Evolutionary conservation across 2,329 filamentous ascomycete species (phyloP).

Genomic region (Remersonia thermophila): DNA sequence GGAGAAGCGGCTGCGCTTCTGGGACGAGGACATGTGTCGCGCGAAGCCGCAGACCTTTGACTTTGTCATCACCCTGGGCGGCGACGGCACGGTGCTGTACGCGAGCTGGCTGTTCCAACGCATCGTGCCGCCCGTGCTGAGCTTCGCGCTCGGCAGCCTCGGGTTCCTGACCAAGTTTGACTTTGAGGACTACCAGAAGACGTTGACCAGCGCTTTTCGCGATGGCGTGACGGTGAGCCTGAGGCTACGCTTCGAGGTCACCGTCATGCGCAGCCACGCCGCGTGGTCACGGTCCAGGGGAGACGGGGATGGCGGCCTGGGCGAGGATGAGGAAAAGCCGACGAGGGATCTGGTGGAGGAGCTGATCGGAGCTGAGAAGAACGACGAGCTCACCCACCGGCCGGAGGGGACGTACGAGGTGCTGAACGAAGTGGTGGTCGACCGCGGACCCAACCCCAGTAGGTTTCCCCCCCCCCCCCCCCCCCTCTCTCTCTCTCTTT

Average conservation of each 20-base stretch:
- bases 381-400: constrained; percentile 71
- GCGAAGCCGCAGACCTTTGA: constrained; percentile 78
- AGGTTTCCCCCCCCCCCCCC: too few relatives aligned
- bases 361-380: constrained; percentile 72
- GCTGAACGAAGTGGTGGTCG: constrained; percentile 92
- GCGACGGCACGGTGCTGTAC: constrained; percentile 94
- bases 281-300: constrained; percentile 22
- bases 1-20: constrained; percentile 56
- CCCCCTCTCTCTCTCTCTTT: background rate
- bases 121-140: constrained; percentile 84
- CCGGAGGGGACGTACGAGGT: constrained; percentile 82
- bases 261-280: constrained; percentile 69
- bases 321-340: constrained; percentile 26
- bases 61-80: constrained; percentile 82
- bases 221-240: constrained; percentile 84
- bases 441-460: constrained; percentile 80
- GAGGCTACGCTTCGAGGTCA: constrained; percentile 81
- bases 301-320: constrained; percentile 16
- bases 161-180: constrained; percentile 97
- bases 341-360: constrained; percentile 72
- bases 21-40: constrained; percentile 69
- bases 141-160: constrained; percentile 80
- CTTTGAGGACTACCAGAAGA: constrained; percentile 61
- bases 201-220: constrained; percentile 57
- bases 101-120: constrained; percentile 95